Evolutionary conservation across 164 flowering plant species (phyloP).

Genomic region (Vitis vinifera): DNA sequence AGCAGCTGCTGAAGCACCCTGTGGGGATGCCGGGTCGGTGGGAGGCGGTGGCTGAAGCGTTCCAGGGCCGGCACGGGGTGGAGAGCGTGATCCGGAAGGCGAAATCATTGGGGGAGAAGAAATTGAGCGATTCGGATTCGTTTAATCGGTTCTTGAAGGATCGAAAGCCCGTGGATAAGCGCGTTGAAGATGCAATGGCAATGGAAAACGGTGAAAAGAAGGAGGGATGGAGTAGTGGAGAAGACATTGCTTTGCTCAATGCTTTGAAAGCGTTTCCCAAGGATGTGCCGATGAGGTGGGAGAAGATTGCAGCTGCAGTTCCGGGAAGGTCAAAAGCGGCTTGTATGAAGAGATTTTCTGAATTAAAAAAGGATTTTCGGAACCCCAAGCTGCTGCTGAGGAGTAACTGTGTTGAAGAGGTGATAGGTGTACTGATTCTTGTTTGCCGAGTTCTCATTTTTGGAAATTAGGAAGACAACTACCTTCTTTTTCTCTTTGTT

Average conservation of each 20-base stretch:
- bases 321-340: constrained; percentile 82
- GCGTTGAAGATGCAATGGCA: constrained; percentile 28
- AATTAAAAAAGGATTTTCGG: constrained; percentile 78
- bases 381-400: constrained; percentile 55
- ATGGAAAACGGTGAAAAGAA: constrained; percentile 20
- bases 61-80: constrained; percentile 60
- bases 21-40: constrained; percentile 83
- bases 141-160: constrained; percentile 79
- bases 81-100: constrained; percentile 80
- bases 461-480: too few relatives aligned
- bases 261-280: constrained; percentile 90
- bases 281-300: constrained; percentile 93
- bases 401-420: background rate
- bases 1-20: constrained; percentile 74
- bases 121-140: constrained; percentile 47
- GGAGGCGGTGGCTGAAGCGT: constrained; percentile 79
- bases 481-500: too few relatives aligned
- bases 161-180: constrained; percentile 61
- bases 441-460: too few relatives aligned
- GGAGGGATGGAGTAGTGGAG: constrained; percentile 81
- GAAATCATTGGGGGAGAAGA: constrained; percentile 69
- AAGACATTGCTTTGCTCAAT: constrained; percentile 88
- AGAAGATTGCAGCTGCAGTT: constrained; percentile 88
- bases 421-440: too few relatives aligned
- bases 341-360: constrained; percentile 82